Evolutionary conservation across 225 moss, liverwort and hornwort species (phyloP), one percentile per base, ranked within the genome.

Genomic region (Pseudoscleropodium purum): DNA sequence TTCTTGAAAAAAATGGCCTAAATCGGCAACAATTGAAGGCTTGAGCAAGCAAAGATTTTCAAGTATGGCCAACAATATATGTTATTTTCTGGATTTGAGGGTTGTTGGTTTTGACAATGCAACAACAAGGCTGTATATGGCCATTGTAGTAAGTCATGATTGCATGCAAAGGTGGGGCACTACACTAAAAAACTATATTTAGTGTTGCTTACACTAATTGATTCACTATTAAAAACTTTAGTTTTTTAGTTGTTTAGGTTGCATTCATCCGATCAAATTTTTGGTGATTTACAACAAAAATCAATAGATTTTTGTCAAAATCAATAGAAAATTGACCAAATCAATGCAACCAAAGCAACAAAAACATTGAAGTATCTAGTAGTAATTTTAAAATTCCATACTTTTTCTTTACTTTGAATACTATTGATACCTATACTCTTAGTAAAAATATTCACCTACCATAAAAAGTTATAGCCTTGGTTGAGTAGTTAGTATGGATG

Each of bases 21-120:
- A 0, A 2, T 1, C 3, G 1, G 20, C 37, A 37, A 67, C 37
- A 67, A 3, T 36, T 36, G 36, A 67, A 2, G 36, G 10, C 65
- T 65, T 0, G 3, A 56, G 57, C 8, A 57, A 57, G 57, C 20
- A 21, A 20, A 57, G 3, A 20, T 20, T 57, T 3, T 9, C 3
- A 20, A 57, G 57, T 57, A 68, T 23, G 6, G 12, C 21, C 21
- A n/a, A 68, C 2, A 21, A 21, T 3, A 68, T 37, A 1, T 9
- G 1, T 37, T 37, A 3, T n/a, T 23, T 36, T 23, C 11, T 24
- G 4, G 1, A 0, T 13, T 23, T 23, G 4, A 4, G 4, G 15
- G 15, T 7, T 72, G 5, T 41, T 9, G 2, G 26, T 0, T 72
- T 1, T 25, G 3, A 26, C 16, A 27, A 26, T 27, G 26, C 43